These are phyloP conservation scores for Heliamphora exappendiculata DNA, from an alignment of 148 eudicot genomes.

Conservation along the genomic window DNA sequence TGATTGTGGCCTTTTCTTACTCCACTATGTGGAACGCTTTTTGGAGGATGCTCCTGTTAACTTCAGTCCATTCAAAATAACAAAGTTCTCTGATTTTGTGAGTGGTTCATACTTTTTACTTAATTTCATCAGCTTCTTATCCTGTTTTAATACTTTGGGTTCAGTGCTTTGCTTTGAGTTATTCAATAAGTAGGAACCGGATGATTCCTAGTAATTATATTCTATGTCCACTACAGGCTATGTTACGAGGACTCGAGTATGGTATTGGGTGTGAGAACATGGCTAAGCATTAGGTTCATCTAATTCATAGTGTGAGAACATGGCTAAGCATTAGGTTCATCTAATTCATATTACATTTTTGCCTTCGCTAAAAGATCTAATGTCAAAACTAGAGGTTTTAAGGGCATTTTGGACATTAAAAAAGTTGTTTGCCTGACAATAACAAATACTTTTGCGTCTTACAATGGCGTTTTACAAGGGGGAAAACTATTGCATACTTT, in stretches of 20 bases:
- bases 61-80: constrained; percentile 62
- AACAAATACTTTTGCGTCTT: not conserved
- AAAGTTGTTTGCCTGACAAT: not conserved
- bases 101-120: constrained; percentile 24
- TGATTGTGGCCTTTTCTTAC: constrained; percentile 95
- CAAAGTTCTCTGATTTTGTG: constrained; percentile 56
- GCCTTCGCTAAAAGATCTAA: not conserved
- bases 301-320: too few relatives aligned
- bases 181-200: not conserved
- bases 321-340: too few relatives aligned
- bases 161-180: not conserved
- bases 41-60: constrained; percentile 55
- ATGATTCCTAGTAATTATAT: too few relatives aligned
- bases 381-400: not conserved
- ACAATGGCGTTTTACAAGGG: not conserved
- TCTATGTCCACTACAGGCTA: too few relatives aligned
- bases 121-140: not conserved
- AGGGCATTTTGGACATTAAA: not conserved
- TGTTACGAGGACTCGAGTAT: too few relatives aligned
- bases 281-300: too few relatives aligned
- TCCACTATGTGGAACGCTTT: constrained; percentile 88
- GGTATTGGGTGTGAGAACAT: too few relatives aligned
- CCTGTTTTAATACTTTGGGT: not conserved
- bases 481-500: too few relatives aligned
- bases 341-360: not conserved